Conservation (phyloP, 352 stramenopile genomes). For the Pilasporangium apinafurcum region DNA sequence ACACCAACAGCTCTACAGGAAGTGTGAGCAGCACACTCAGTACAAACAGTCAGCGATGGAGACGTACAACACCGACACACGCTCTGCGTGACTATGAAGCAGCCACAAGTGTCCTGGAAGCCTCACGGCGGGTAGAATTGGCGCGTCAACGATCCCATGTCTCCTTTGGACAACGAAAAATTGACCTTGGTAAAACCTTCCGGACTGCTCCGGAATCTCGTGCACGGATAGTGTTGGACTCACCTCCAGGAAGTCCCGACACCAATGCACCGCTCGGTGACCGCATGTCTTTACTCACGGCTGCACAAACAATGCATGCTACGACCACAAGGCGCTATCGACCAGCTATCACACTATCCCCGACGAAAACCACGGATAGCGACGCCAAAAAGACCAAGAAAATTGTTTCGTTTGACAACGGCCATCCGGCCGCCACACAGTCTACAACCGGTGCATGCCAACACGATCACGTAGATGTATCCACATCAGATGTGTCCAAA, state of each 20-base stretch:
- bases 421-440: conserved; percentile 12
- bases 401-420: conserved; percentile 53
- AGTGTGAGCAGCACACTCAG: neutral
- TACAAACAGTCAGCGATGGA: conserved; percentile 1
- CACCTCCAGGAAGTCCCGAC: conserved; percentile 4
- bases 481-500: conserved; percentile 8
- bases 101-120: conserved; percentile 27
- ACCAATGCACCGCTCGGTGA: conserved; percentile 7
- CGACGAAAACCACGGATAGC: conserved; percentile 3
- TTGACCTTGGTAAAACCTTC: conserved; percentile 44
- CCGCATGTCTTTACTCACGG: conserved; percentile 16
- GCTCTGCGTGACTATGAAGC: conserved; percentile 36
- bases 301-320: conserved; percentile 15
- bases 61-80: conserved; percentile 1
- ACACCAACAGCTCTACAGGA: no score
- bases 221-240: conserved; percentile 28
- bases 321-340: conserved; percentile 5
- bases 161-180: conserved; percentile 40
- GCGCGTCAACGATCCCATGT: conserved; percentile 39
- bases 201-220: conserved; percentile 40
- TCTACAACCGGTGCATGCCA: no score
- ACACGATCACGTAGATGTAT: conserved; percentile 10
- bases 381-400: conserved; percentile 35
- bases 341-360: conserved; percentile 11
- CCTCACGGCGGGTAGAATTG: conserved; percentile 33